These are phyloP conservation scores for Saccharum hybrid DNA, from an alignment of 202 grass and related monocot genomes.

Conservation along the genomic window DNA sequence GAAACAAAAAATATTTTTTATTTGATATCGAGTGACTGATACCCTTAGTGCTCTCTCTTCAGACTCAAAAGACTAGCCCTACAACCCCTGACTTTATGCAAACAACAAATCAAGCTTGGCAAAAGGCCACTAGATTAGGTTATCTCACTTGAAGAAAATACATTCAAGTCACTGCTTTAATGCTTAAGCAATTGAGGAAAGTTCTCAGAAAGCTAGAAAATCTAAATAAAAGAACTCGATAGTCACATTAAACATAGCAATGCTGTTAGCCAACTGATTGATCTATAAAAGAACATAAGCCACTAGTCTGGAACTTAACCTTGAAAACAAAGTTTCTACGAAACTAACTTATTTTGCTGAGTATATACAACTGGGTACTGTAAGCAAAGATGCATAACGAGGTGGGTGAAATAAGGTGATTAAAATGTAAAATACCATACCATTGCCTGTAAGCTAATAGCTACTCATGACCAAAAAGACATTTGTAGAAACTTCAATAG, in stretches of 20 bases:
- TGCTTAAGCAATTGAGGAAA: neutral
- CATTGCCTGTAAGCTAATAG: too few relatives aligned
- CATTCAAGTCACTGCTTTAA: too few relatives aligned
- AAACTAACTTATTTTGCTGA: neutral
- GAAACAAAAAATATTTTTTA: neutral
- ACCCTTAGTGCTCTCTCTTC: neutral
- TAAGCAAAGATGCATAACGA: neutral
- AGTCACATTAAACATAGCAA: neutral
- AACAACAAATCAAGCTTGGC: neutral
- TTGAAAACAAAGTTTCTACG: neutral
- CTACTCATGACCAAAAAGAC: neutral
- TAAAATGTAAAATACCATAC: neutral
- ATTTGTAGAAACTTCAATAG: conserved; percentile 8
- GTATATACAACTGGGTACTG: neutral
- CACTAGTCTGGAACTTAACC: neutral
- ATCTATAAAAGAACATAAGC: neutral
- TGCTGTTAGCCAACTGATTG: neutral
- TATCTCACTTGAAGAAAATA: too few relatives aligned
- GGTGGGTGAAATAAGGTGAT: neutral
- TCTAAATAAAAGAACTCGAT: neutral
- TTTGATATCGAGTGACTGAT: neutral
- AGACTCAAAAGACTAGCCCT: neutral
- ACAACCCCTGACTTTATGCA: neutral
- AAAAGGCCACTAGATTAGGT: neutral
- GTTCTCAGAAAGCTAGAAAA: conserved; percentile 3